A percentile compares a stretch with the other conserved stretches of the same genome.
These are phyloP conservation scores for Eustoma russellianum DNA, from an alignment of 257 asterid genomes.

Conservation along the genomic window DNA sequence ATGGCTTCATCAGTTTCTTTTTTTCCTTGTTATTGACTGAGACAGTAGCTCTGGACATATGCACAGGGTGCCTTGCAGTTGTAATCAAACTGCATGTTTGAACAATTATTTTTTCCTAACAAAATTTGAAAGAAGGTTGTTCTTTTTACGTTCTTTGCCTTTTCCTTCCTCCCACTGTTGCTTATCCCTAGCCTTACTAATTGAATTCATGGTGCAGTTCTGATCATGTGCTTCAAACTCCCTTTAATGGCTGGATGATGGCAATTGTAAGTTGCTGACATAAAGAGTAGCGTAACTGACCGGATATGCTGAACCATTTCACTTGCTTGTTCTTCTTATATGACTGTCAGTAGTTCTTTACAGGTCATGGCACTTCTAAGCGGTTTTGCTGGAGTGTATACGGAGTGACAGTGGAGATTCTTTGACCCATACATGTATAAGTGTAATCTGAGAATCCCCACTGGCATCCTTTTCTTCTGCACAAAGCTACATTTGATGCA, in stretches of 20 bases:
- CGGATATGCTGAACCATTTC: conserved; percentile 3
- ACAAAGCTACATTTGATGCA: too few species aligned
- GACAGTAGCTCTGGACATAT: not conserved
- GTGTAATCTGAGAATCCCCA: not conserved
- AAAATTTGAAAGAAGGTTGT: too few species aligned
- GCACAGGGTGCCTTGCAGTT: conserved; percentile 6
- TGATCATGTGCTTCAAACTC: conserved; percentile 85
- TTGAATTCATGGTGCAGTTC: conserved; percentile 52
- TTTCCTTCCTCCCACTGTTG: conserved; percentile 5
- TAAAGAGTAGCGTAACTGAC: conserved; percentile 10
- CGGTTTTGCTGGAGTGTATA: conserved; percentile 99
- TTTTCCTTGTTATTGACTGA: not conserved
- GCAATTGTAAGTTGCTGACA: conserved; percentile 79
- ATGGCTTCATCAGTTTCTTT: conserved; percentile 1
- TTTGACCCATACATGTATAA: too few species aligned
- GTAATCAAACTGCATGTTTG: conserved; percentile 6
- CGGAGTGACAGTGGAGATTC: too few species aligned
- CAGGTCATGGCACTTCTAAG: conserved; percentile 99
- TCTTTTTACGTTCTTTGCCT: conserved; percentile 4
- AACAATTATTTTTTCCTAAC: not conserved
- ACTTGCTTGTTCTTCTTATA: conserved; percentile 11
- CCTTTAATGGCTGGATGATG: conserved; percentile 95
- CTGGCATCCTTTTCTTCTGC: too few species aligned
- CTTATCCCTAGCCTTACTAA: conserved; percentile 11
- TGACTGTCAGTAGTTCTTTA: conserved; percentile 13